Percentiles rank a stretch among this genome's conserved stretches.
phyloP scores from a whole-genome alignment of 495 filamentous ascomycete genomes.

The Aspergillus leporis region DNA sequence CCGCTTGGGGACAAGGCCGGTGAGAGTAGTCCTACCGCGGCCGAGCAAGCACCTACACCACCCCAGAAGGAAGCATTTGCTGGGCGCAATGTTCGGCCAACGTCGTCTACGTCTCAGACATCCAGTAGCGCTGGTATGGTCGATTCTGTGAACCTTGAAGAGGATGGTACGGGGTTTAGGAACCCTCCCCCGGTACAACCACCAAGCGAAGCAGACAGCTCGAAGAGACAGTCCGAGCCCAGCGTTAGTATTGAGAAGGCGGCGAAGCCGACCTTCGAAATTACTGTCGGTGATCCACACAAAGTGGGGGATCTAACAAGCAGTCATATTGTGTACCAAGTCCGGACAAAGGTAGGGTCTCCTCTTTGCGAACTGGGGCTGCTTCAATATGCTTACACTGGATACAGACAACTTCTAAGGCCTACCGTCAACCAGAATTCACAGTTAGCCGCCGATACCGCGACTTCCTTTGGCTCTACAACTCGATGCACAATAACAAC shows the following conservation, averaged over 20 bases:
- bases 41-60: conserved; percentile 78
- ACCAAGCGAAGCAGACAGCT: conserved; percentile 43
- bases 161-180: conserved; percentile 62
- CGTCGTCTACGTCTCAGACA: conserved; percentile 48
- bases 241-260: conserved; percentile 88
- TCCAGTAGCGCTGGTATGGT: conserved; percentile 52
- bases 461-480: conserved; percentile 98
- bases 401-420: conserved; percentile 85
- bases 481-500: conserved; percentile 86
- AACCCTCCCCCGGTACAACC: conserved; percentile 76
- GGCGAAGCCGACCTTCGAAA: conserved; percentile 86
- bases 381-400: conserved; percentile 18
- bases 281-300: conserved; percentile 92
- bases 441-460: conserved; percentile 89
- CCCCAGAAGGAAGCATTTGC: conserved; percentile 81
- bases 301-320: conserved; percentile 97
- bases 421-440: conserved; percentile 87
- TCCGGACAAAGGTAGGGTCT: conserved; percentile 77
- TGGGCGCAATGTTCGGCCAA: conserved; percentile 56
- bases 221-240: conserved; percentile 66
- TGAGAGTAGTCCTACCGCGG: conserved; percentile 37
- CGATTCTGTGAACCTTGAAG: conserved; percentile 63
- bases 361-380: neutral
- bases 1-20: conserved; percentile 66
- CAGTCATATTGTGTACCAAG: conserved; percentile 96